Evolutionary conservation across 2,329 filamentous ascomycete genomes (phyloP).

Genomic region (Penicillium sp.): DNA sequence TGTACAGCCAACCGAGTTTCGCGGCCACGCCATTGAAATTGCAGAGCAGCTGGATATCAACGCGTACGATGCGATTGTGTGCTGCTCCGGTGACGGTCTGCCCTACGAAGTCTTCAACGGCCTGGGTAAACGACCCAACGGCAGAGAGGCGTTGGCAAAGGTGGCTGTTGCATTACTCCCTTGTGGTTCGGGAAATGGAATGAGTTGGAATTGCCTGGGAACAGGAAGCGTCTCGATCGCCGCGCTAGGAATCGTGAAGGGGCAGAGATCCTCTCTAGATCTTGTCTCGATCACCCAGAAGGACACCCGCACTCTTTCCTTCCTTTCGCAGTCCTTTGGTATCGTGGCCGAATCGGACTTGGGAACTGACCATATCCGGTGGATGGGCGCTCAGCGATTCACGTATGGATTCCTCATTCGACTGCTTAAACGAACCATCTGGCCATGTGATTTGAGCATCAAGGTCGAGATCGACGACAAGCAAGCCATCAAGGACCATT

Average conservation of each 20-base stretch:
- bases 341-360: constrained; percentile 87
- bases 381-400: constrained; percentile 86
- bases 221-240: constrained; percentile 69
- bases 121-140: constrained; percentile 69
- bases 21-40: constrained; percentile 74
- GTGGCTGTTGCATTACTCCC: constrained; percentile 83
- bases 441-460: constrained; percentile 83
- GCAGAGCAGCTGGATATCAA: constrained; percentile 70
- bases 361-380: constrained; percentile 82
- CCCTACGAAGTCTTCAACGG: constrained; percentile 95
- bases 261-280: constrained; percentile 75
- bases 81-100: constrained; percentile 87
- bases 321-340: constrained; percentile 83
- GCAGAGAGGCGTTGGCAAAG: constrained; percentile 65
- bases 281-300: constrained; percentile 84
- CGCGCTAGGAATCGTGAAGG: constrained; percentile 81
- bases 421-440: constrained; percentile 68
- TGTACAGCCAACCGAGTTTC: constrained; percentile 63
- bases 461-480: constrained; percentile 79
- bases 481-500: constrained; percentile 65
- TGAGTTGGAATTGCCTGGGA: constrained; percentile 84
- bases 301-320: constrained; percentile 67
- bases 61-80: constrained; percentile 76
- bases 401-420: constrained; percentile 77
- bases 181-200: constrained; percentile 88